These are phyloP conservation scores for Tylopilus subfusipes DNA, from an alignment of 768 basidiomycete species.

Conservation along the genomic window DNA sequence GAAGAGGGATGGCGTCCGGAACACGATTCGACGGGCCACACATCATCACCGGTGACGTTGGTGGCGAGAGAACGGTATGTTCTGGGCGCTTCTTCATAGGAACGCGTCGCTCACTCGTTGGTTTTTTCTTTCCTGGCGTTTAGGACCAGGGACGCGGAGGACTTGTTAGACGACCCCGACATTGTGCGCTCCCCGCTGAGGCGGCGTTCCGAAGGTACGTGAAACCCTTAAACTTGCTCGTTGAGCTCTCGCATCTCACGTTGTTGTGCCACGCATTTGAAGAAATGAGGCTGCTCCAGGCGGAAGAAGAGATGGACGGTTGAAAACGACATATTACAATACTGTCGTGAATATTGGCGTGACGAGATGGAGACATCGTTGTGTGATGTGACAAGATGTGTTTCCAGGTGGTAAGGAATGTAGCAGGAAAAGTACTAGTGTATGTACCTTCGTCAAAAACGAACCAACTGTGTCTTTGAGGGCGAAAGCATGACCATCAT, in stretches of 20 bases:
- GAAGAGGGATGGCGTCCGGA: background rate
- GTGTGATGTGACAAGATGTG: no score
- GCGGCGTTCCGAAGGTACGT: conserved; percentile 1
- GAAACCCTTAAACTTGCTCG: no score
- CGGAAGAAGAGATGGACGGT: background rate
- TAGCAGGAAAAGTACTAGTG: no score
- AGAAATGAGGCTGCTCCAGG: background rate
- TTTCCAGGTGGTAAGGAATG: no score
- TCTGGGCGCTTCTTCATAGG: no score
- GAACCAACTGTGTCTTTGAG: no score
- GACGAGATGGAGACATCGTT: no score
- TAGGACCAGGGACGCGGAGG: background rate
- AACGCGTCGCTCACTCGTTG: no score
- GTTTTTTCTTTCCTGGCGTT: no score
- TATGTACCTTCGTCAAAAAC: no score
- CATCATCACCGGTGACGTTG: background rate
- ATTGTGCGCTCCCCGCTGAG: background rate
- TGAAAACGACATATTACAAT: background rate
- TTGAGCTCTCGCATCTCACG: background rate
- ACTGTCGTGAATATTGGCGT: no score
- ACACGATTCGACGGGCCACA: conserved; percentile 3
- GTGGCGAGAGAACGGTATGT: background rate
- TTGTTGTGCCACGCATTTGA: background rate
- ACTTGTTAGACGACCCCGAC: background rate
- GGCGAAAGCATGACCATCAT: no score